These are phyloP conservation scores for peach (Prunus persica) DNA, from an alignment of 306 rosid species.

Conservation along the genomic window DNA sequence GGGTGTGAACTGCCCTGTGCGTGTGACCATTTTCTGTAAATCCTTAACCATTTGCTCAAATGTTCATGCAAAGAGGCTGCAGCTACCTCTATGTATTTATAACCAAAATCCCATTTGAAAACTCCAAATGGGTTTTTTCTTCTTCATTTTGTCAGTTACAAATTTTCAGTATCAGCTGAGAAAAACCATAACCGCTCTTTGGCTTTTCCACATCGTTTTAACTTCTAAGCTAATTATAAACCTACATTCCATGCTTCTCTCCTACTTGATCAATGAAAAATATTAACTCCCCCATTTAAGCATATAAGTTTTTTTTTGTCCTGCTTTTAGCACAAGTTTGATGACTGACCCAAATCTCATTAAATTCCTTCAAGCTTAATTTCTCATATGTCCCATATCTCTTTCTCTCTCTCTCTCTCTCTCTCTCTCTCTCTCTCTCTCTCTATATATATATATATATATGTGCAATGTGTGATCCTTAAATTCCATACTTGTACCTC, in stretches of 20 bases:
- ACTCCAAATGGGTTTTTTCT: neutral
- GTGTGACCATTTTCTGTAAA: slow-evolving; percentile 10
- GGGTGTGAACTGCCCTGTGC: neutral
- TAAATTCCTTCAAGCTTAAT: slow-evolving; percentile 26
- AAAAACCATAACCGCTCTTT: slow-evolving; percentile 42
- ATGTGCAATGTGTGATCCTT: neutral
- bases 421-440: neutral
- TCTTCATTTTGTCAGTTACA: slow-evolving; percentile 12
- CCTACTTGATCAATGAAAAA: slow-evolving; percentile 19
- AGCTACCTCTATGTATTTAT: neutral
- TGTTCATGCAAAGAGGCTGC: slow-evolving; percentile 14
- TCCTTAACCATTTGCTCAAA: neutral
- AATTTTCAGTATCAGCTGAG: slow-evolving; percentile 9
- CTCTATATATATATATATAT: too few species aligned
- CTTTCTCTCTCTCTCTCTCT: too few species aligned
- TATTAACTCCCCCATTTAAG: slow-evolving; percentile 19
- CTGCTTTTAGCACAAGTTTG: slow-evolving; percentile 25
- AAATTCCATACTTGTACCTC: neutral
- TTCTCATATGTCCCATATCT: neutral
- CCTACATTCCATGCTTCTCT: slow-evolving; percentile 7
- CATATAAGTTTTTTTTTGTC: slow-evolving; percentile 33
- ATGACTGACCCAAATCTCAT: slow-evolving; percentile 32
- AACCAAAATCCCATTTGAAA: neutral
- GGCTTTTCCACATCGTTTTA: slow-evolving; percentile 13
- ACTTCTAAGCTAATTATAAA: slow-evolving; percentile 11